Evolutionary conservation across 345 rosid species (phyloP).

Genomic region (Aquilaria yunnanensis): DNA sequence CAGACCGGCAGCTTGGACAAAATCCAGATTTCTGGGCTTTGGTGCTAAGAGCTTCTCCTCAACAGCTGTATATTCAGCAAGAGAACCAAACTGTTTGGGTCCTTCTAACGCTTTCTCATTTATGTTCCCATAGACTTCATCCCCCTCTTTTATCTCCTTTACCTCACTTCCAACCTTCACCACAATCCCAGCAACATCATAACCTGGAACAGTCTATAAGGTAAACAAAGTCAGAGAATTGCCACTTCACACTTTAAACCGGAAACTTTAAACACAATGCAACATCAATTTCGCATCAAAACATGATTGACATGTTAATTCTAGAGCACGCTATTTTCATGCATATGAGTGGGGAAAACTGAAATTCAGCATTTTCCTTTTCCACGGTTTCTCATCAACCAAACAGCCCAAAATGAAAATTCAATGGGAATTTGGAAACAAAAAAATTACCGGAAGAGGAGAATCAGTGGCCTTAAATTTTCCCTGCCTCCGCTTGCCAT

Average conservation of each 20-base stretch:
- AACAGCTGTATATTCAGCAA: slow-evolving; percentile 78
- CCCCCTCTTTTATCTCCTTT: slow-evolving; percentile 70
- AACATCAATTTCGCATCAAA: background rate
- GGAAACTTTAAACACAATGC: background rate
- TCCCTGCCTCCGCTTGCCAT: slow-evolving; percentile 78
- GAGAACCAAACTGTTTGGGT: slow-evolving; percentile 82
- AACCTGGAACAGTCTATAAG: slow-evolving; percentile 87
- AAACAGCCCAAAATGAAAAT: background rate
- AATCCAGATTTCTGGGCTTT: slow-evolving; percentile 77
- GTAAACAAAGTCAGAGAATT: slow-evolving; percentile 10
- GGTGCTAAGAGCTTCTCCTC: slow-evolving; percentile 84
- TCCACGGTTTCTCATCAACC: background rate
- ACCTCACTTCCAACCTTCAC: slow-evolving; percentile 72
- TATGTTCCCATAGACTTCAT: slow-evolving; percentile 86
- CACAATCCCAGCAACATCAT: slow-evolving; percentile 89
- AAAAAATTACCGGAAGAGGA: slow-evolving; percentile 64
- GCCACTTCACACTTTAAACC: background rate
- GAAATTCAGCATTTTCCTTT: background rate
- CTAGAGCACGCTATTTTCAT: background rate
- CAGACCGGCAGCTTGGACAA: slow-evolving; percentile 80
- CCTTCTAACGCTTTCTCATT: slow-evolving; percentile 92
- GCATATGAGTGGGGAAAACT: background rate
- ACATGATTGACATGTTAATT: background rate
- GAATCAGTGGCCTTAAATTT: slow-evolving; percentile 95
- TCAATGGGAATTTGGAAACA: background rate